These are phyloP conservation scores for Malus domestica DNA, from an alignment of 306 rosid species.

Conservation along the genomic window ASM211411v1 NC_041804.1:15764001-15764500, in stretches of 20 bases:
- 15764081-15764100: rapidly evolving
- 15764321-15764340: neutral
- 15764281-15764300: neutral
- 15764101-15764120: rapidly evolving
- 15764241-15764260: neutral
- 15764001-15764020: rapidly evolving
- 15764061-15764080: too few relatives aligned
- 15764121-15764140: rapidly evolving
- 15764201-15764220: neutral
- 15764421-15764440: slow-evolving; percentile 22
- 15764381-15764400: slow-evolving; percentile 7
- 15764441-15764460: slow-evolving; percentile 26
- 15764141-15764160: too few relatives aligned
- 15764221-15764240: neutral
- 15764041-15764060: rapidly evolving
- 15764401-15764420: slow-evolving; percentile 7
- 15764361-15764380: neutral
- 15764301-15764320: slow-evolving; percentile 17
- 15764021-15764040: too few relatives aligned
- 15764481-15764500: slow-evolving; percentile 36
- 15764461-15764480: slow-evolving; percentile 7
- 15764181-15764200: neutral
- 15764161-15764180: neutral
- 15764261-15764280: neutral
- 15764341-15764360: neutral